Conservation (phyloP, 768 basidiomycete species). For the Pleurotus pulmonarius region DNA sequence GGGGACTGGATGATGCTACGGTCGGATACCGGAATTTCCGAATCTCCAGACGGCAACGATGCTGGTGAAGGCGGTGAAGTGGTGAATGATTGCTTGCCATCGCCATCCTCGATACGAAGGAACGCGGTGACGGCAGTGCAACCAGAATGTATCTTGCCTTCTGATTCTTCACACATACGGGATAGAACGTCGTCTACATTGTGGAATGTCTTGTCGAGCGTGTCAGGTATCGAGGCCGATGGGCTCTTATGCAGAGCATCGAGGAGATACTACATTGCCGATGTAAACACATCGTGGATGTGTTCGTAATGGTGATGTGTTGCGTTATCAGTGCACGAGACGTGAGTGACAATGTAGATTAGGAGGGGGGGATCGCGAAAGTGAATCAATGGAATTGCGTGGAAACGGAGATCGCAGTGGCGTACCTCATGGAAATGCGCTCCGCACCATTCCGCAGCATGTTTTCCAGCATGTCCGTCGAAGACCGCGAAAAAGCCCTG, state of each 20-base stretch:
- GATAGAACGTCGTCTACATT: conserved; percentile 84
- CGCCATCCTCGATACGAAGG: conserved; percentile 82
- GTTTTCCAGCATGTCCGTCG: conserved; percentile 97
- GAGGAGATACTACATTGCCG: conserved; percentile 46
- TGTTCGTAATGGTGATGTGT: no score
- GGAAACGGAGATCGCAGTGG: not conserved
- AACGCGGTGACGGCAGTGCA: conserved; percentile 97
- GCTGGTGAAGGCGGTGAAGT: conserved; percentile 20
- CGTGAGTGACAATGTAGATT: no score
- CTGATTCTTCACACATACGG: conserved; percentile 78
- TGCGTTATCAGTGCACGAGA: no score
- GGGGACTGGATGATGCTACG: conserved; percentile 25
- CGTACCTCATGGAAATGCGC: conserved; percentile 86
- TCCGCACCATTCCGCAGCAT: conserved; percentile 99
- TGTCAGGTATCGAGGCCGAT: conserved; percentile 67
- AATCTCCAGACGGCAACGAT: conserved; percentile 27
- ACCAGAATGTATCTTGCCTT: conserved; percentile 92
- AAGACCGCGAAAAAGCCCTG: conserved; percentile 99
- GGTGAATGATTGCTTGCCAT: conserved; percentile 71
- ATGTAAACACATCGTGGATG: no score
- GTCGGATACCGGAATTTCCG: conserved; percentile 24
- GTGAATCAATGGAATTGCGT: no score
- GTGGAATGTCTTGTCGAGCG: conserved; percentile 93
- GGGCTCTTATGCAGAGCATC: conserved; percentile 62
- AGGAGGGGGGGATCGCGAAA: no score